Base-by-base conservation (phyloP, 2,329 filamentous ascomycete genomes). In the Colletotrichum higginsianum region DNA sequence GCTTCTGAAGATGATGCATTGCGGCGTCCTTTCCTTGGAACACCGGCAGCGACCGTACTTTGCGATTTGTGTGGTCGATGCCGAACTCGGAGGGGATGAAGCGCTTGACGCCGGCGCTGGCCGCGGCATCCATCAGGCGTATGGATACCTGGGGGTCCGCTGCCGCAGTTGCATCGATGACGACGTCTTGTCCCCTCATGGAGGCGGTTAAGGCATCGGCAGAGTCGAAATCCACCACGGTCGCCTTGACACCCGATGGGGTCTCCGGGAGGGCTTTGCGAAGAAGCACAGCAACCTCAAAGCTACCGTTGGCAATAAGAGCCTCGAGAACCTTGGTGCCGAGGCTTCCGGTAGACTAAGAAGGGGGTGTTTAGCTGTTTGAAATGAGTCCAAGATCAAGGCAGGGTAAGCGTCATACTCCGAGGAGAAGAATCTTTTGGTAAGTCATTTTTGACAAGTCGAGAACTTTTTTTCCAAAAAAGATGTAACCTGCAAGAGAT, bases 51-150 rank as follows among this genome's bases (percentile, higher is more conserved):
- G 30, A 12, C 13, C 12, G 11, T 1, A 49, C 47, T 8, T 68
- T 71, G n/a, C 67, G 63, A 58, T 75, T 75, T 23, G 50, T 64
- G 1, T 81, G 74, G 80, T 83, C 77, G 50, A 76, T 75, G 35
- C 82, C 82, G 55, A 86, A 92, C 71, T 92, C 89, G 2, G 87
- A 88, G 1, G 90, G 89, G 38, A 92, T 79, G 80, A 91, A 90
- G 13, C 88, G 85, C 76, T 89, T 84, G 0, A 92, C 88, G 4
- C 89, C 88, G 3, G 89, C 88, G 3, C 84, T 84, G 38, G 89
- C 81, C 30, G 89, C 86, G 0, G 89, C 90, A 35, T 91, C 86
- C 57, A 91, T 83, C 30, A 66, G 26, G 42, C 55, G 53, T 56
- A 92, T 80, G 16, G 84, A 77, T 21, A 23, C 18, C n/a, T 35